These are phyloP conservation scores for Tuctoria greenei DNA, from an alignment of 176 grass and related monocot species.

Conservation along the genomic window DNA sequence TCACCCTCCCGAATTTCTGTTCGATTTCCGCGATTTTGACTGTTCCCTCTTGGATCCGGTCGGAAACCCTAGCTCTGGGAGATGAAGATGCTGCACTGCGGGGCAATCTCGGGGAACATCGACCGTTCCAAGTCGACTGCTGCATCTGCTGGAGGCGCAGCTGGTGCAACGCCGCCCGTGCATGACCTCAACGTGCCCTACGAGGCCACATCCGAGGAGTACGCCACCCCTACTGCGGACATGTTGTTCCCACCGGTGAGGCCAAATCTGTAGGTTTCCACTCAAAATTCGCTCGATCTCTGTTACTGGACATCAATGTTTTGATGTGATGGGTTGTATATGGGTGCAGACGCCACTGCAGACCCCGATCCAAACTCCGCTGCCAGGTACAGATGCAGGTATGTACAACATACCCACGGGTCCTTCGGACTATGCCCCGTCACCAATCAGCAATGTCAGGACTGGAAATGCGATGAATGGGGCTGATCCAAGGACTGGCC, in stretches of 20 bases:
- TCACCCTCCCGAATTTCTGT: slow-evolving; percentile 10
- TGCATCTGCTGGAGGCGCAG: background rate
- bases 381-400: slow-evolving; percentile 48
- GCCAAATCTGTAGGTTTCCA: background rate
- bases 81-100: slow-evolving; percentile 98
- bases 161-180: slow-evolving; percentile 48
- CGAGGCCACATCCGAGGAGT: slow-evolving; percentile 85
- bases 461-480: slow-evolving; percentile 50
- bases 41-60: slow-evolving; percentile 31
- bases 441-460: slow-evolving; percentile 70
- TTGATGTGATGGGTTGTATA: slow-evolving; percentile 1
- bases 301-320: background rate
- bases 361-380: slow-evolving; percentile 86
- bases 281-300: slow-evolving; percentile 24
- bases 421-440: slow-evolving; percentile 85
- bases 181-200: slow-evolving; percentile 98
- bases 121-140: slow-evolving; percentile 43
- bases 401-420: slow-evolving; percentile 91
- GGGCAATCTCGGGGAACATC: slow-evolving; percentile 68
- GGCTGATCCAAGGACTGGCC: slow-evolving; percentile 57
- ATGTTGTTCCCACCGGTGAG: slow-evolving; percentile 84
- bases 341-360: slow-evolving; percentile 65
- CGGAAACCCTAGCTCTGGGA: slow-evolving; percentile 78
- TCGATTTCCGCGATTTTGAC: slow-evolving; percentile 34
- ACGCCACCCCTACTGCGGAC: slow-evolving; percentile 85